Conservation (phyloP, 768 basidiomycete genomes). For the Harrya chromipes region DNA sequence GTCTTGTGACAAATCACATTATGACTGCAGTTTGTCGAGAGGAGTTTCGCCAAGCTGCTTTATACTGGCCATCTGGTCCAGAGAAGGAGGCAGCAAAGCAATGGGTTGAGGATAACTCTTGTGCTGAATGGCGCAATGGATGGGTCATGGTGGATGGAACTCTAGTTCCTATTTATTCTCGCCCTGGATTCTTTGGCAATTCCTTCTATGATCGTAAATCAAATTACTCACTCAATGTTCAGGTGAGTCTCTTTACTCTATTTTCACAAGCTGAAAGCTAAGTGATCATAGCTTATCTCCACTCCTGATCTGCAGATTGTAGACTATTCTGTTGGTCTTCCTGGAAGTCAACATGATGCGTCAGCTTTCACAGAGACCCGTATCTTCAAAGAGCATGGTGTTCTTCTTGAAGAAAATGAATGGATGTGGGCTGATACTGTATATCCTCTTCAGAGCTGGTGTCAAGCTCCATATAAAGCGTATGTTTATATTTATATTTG, state of each 20-base stretch:
- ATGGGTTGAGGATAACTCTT: conserved; percentile 37
- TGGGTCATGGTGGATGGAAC: conserved; percentile 43
- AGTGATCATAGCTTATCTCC: conserved; percentile 11
- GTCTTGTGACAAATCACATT: background rate
- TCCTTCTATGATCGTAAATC: conserved; percentile 28
- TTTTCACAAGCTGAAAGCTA: background rate
- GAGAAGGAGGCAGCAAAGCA: conserved; percentile 36
- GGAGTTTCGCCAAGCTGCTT: background rate
- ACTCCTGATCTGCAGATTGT: conserved; percentile 15
- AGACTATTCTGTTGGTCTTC: conserved; percentile 23
- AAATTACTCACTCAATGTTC: conserved; percentile 1
- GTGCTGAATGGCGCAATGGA: conserved; percentile 34
- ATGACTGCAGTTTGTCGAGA: background rate
- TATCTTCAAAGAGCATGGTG: conserved; percentile 4
- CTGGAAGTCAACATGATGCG: conserved; percentile 24
- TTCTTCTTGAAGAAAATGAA: conserved; percentile 16
- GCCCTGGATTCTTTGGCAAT: conserved; percentile 33
- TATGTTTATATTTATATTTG: background rate
- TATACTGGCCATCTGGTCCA: background rate
- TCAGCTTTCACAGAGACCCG: conserved; percentile 29
- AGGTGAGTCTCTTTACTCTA: background rate
- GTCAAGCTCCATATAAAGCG: conserved; percentile 32
- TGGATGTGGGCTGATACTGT: conserved; percentile 41
- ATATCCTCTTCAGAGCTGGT: conserved; percentile 34
- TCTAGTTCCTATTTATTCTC: conserved; percentile 30